Conservation (phyloP, 176 grass and related monocot genomes). For the Thinopyrum elongatum region DNA sequence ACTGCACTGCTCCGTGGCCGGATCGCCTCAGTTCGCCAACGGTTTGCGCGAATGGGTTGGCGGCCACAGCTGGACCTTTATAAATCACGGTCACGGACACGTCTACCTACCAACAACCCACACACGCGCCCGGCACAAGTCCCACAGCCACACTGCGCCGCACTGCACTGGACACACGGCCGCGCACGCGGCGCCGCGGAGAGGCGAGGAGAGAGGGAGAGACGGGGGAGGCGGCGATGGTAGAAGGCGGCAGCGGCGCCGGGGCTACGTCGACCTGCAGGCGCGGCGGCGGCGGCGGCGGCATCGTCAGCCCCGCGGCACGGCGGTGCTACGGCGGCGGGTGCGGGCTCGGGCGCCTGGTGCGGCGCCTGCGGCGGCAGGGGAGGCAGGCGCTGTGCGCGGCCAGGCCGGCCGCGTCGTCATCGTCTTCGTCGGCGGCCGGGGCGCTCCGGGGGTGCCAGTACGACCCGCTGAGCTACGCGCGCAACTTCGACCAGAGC, state of each 20-base stretch:
- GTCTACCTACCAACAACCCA: background rate
- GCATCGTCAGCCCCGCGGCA: background rate
- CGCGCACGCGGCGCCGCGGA: background rate
- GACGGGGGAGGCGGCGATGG: background rate
- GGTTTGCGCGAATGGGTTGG: background rate
- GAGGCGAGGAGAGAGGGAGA: background rate
- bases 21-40: background rate
- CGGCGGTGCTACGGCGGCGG: conserved; percentile 26
- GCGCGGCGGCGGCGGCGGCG: background rate
- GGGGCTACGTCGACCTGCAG: background rate
- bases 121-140: conserved; percentile 9
- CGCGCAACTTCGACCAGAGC: conserved; percentile 73
- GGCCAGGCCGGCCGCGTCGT: background rate
- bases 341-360: conserved; percentile 40
- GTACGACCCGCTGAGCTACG: conserved; percentile 86
- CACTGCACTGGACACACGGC: background rate
- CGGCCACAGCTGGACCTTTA: background rate
- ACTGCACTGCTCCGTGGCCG: background rate
- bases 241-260: conserved; percentile 14
- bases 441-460: conserved; percentile 30
- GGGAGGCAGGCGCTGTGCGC: conserved; percentile 38
- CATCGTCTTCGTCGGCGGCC: background rate
- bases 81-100: background rate
- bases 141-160: background rate
- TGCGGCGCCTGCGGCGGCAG: conserved; percentile 61